Evolutionary conservation across 768 basidiomycete species (phyloP), one percentile per base, ranked within the genome.

Genomic region (Mycena belliarum): DNA sequence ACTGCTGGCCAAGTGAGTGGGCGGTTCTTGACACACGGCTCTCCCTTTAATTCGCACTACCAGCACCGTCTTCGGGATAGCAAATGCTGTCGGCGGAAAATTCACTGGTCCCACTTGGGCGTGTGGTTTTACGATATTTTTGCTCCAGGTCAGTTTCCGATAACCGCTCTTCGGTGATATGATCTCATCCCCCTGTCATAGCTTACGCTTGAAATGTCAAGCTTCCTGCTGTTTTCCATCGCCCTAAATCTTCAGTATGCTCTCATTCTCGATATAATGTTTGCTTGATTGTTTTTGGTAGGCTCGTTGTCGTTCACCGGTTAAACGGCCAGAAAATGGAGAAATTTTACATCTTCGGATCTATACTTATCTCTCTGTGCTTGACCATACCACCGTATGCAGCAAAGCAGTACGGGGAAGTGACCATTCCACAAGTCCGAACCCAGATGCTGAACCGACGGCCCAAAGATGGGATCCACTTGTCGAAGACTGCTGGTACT

Each of bases 191-290:
- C 29, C 18, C 9, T 41, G 6, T 33, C 11, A 40, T 16, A 55
- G 63, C 45, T 62, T 9, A 66, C 63, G 9, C 59, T 68, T 10
- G 50, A 68, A 43, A 33, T 68, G 14, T 68, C 66, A 23, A 61
- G 65, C 48, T 68, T 63, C 23, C 59, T 68, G 1, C 52, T 68
- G 3, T 63, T 68, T 35, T 57, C 48, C n/a, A 63, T 68, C 32
- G 65, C 66, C 14, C 59, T 68, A 7, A 68, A 68, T 46, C 60
- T 66, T 29, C 65, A 64, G 66, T 68, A 43, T n/a, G 66, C 24
- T 20, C 16, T n/a, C n/a, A n/a, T n/a, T n/a, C n/a, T n/a, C n/a
- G n/a, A n/a, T n/a, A n/a, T n/a, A n/a, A n/a, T n/a, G n/a, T n/a
- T n/a, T n/a, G n/a, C n/a, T n/a, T n/a, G n/a, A n/a, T n/a, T n/a